These are phyloP conservation scores for Arthrobotrys sinensis DNA, from an alignment of 2,329 filamentous ascomycete species.

Conservation along the genomic window DNA sequence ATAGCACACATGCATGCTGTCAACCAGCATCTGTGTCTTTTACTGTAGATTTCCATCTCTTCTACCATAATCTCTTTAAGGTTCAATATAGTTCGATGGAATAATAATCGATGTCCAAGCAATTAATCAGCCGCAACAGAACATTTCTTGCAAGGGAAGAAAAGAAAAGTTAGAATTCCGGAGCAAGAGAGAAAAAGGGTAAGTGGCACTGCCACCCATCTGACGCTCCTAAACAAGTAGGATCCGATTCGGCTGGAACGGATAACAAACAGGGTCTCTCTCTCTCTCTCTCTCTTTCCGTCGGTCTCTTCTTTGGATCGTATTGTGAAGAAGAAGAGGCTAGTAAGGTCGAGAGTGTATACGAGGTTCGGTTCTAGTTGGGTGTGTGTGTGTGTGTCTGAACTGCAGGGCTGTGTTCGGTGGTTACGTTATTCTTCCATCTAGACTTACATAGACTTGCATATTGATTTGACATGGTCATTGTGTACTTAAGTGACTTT, in stretches of 20 bases:
- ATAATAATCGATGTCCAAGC: not conserved
- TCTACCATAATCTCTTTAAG: too few species aligned
- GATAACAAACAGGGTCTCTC: not conserved
- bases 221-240: constrained; percentile 51
- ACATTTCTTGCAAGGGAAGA: not conserved
- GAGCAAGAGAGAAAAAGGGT: not conserved
- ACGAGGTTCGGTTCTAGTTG: constrained; percentile 2
- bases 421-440: constrained; percentile 18
- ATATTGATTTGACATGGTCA: too few species aligned
- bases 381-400: not conserved
- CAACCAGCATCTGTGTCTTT: too few species aligned
- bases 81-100: too few species aligned
- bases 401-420: constrained; percentile 5
- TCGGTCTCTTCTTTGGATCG: too few species aligned
- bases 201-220: constrained; percentile 47
- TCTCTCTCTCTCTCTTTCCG: too few species aligned
- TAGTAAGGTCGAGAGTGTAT: constrained; percentile 17
- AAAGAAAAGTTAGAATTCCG: not conserved
- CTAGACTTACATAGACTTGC: too few species aligned
- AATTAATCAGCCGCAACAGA: constrained; percentile 23
- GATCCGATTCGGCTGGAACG: constrained; percentile 52
- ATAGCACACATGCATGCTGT: too few species aligned
- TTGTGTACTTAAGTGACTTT: too few species aligned
- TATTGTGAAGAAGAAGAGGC: constrained; percentile 5
- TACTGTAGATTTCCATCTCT: too few species aligned